Conservation (phyloP, 495 filamentous ascomycete species). For the Penicillium parvum region DNA sequence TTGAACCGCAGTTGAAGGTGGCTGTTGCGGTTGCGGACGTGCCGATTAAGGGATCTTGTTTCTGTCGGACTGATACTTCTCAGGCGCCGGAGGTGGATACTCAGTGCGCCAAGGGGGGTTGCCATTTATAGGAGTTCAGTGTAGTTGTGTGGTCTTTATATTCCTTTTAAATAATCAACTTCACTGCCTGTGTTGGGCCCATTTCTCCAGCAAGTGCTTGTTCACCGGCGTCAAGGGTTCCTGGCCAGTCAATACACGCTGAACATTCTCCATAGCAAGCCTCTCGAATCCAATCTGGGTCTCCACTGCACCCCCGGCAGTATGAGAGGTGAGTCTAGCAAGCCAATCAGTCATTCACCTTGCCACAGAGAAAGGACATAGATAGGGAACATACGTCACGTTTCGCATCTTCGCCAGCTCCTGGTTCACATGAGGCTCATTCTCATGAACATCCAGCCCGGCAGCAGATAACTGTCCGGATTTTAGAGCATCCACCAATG, state of each 20-base stretch:
- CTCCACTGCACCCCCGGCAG: slow-evolving; percentile 10
- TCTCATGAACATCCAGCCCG: slow-evolving; percentile 10
- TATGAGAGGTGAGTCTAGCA: slow-evolving; percentile 12
- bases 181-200: too few species aligned
- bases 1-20: slow-evolving; percentile 47
- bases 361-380: not conserved
- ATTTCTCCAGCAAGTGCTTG: slow-evolving; percentile 3
- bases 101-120: slow-evolving; percentile 10
- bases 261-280: slow-evolving; percentile 14
- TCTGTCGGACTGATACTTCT: slow-evolving; percentile 46
- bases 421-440: slow-evolving; percentile 10
- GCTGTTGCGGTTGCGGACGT: slow-evolving; percentile 56
- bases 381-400: slow-evolving; percentile 6
- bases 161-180: too few species aligned
- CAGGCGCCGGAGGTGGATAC: slow-evolving; percentile 10
- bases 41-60: slow-evolving; percentile 54
- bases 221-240: slow-evolving; percentile 11
- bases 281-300: slow-evolving; percentile 15
- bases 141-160: too few species aligned
- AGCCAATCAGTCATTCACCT: not conserved
- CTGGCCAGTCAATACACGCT: slow-evolving; percentile 10
- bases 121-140: too few species aligned
- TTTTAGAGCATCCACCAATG: slow-evolving; percentile 10
- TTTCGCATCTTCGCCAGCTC: slow-evolving; percentile 8
- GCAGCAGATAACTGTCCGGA: slow-evolving; percentile 10